Base-by-base conservation (phyloP, 2,329 filamentous ascomycete genomes). In the Daldinia sp. region DNA sequence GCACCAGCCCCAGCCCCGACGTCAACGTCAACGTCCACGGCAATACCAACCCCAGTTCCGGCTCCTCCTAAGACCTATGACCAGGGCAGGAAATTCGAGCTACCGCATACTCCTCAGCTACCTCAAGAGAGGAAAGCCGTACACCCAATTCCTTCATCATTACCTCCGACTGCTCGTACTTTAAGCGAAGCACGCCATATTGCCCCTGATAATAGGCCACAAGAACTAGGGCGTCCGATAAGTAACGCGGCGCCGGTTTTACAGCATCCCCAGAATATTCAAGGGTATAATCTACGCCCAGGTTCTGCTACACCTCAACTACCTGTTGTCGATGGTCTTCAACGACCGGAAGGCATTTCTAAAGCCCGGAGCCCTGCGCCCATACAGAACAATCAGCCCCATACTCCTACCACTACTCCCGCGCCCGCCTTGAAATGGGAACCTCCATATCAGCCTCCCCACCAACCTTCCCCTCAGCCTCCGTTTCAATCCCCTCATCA, bases 181-280 rank as follows among this genome's bases (percentile, higher is more conserved):
- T 45, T 67, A 10, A 69, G 57, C 47, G 72, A 75, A 50, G 60
- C 63, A 50, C 71, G 69, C 7, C 71, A 72, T 29, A 48, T 58
- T 45, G 59, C 69, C 7, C 67, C 68, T 47, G 72, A 73, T 47
- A 63, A 55, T 50, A 69, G 70, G 52, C 63, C 70, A 15, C 70
- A 64, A 43, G 71, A 74, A 11, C 51, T 60, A 41, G 19, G 25
- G 11, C 71, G 67, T 3, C 61, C 67, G 8, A 45, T 68, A 49
- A 70, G 55, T 52, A 66, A 63, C 27, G 54, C 72, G n/a, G 55
- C 74, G 9, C 75, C 74, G 21, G 77, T 78, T 45, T 74, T 80
- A 43, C 78, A 81, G 61, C 76, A 76, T 60, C 79, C 79, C 2
- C 77, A 78, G 51, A 74, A 73, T 13, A 69, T 72, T 37, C 71